A percentile compares a stretch with the other conserved stretches of the same genome.
Evolutionary conservation across 1,284 basidiomycete species (phyloP).

Genomic region (Coriolopsis trogii): DNA sequence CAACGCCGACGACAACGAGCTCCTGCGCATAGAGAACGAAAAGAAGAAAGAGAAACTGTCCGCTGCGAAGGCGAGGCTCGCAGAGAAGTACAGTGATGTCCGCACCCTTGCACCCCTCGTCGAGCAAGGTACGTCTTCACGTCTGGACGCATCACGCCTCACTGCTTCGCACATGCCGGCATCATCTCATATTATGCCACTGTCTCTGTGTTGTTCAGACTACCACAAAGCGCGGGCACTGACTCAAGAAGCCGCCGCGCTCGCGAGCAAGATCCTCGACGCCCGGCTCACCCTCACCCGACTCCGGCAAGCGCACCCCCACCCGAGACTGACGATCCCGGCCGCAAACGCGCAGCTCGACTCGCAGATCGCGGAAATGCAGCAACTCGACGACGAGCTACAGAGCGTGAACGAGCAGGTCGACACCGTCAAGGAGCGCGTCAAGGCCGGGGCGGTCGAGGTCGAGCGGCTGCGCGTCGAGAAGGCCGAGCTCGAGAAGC

Average conservation of each 20-base stretch:
- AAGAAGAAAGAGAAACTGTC: slow-evolving; percentile 72
- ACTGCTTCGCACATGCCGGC: background rate
- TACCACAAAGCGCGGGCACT: slow-evolving; percentile 56
- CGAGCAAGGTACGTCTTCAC: slow-evolving; percentile 54
- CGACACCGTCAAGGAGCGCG: slow-evolving; percentile 55
- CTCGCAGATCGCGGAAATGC: slow-evolving; percentile 73
- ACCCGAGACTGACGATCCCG: slow-evolving; percentile 73
- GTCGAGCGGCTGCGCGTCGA: slow-evolving; percentile 66
- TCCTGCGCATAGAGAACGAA: slow-evolving; percentile 60
- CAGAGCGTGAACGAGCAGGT: slow-evolving; percentile 46
- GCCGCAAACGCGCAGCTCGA: slow-evolving; percentile 73
- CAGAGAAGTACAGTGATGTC: slow-evolving; percentile 63
- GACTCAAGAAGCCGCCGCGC: slow-evolving; percentile 55
- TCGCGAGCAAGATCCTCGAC: slow-evolving; percentile 79
- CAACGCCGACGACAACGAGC: slow-evolving; percentile 74
- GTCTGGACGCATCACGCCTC: background rate
- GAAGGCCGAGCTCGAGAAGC: slow-evolving; percentile 70
- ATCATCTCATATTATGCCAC: background rate
- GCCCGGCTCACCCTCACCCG: slow-evolving; percentile 77
- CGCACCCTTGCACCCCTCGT: slow-evolving; percentile 63
- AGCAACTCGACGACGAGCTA: slow-evolving; percentile 64
- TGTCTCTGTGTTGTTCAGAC: slow-evolving; percentile 43
- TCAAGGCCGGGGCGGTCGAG: slow-evolving; percentile 61
- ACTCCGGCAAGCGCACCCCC: slow-evolving; percentile 76
- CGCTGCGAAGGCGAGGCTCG: slow-evolving; percentile 61